Base-by-base conservation (phyloP, 345 rosid genomes). In the Populus tremula region DNA sequence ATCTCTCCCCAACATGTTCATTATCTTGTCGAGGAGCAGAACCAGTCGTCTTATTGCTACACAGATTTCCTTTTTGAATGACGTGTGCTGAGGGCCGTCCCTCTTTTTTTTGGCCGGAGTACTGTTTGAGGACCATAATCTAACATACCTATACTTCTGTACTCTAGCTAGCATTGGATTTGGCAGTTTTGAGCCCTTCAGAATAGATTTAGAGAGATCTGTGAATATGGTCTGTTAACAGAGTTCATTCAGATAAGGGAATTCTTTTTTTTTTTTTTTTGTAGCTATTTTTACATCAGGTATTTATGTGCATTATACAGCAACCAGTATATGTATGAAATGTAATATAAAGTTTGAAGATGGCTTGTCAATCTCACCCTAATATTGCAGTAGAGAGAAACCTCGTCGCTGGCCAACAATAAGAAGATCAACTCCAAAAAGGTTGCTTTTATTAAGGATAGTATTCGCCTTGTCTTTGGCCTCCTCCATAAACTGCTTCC, bases 361-460 rank as follows among this genome's bases (percentile, higher is more conserved):
- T n/a, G 43, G 77, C 27, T 17, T 73, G 53, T 56, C 5, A 75
- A 43, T 76, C 85, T 84, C 72, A 91, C 97, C 96, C 92, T 77
- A 91, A 82, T 39, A 95, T 77, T 27, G 91, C 92, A 18, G 82
- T 80, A 29, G 97, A 89, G 80, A 94, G 80, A 94, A 80, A 71
- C 92, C 91, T 75, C 92, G 75, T 54, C 87, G 82, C 80, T 93
- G 97, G 29, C 98, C 98, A 11, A 93, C 86, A 35, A 95, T 80
- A 33, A 93, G 89, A 72, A 89, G 82, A 79, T 95, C 92, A 61
- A 86, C 80, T 0, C 90, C 87, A 47, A 90, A 83, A 71, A 61
- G 72, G 21, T 82, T 85, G 80, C 91, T 79, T 68, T 80, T 85
- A 16, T 75, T 73, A 82, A 92, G 92, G 75, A 93, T 91, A 9